phyloP scores from a whole-genome alignment of 2,329 filamentous ascomycete species.

The Thielaviopsis cerberus region DNA sequence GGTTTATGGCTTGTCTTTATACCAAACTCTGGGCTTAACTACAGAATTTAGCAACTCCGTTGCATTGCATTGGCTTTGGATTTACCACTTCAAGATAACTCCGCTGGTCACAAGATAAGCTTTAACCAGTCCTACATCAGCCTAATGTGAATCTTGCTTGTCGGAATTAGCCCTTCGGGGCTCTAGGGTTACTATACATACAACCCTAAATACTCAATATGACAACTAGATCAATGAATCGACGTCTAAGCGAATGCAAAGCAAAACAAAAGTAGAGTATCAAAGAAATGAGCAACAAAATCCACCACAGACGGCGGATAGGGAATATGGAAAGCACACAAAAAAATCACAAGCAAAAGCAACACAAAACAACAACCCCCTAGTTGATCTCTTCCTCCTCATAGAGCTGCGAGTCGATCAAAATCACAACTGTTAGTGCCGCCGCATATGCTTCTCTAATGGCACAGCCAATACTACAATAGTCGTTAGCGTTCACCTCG shows the following conservation, averaged over 20 bases:
- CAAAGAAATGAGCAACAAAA: neutral
- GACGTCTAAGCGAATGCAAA: neutral
- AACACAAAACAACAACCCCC: neutral
- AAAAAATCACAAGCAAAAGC: neutral
- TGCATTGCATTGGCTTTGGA: too few species aligned
- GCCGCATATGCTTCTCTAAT: slow-evolving; percentile 60
- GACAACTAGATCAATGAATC: neutral
- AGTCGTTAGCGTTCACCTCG: slow-evolving; percentile 12
- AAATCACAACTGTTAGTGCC: slow-evolving; percentile 51
- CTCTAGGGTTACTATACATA: neutral
- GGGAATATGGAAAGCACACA: neutral
- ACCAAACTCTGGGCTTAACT: too few species aligned
- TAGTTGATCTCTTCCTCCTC: slow-evolving; percentile 9
- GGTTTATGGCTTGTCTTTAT: too few species aligned
- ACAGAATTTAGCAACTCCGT: neutral
- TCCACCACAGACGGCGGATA: neutral
- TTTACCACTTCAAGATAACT: neutral
- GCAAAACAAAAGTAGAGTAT: neutral
- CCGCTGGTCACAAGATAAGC: neutral
- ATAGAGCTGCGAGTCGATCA: slow-evolving; percentile 33
- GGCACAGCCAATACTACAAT: slow-evolving; percentile 46
- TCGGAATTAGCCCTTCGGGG: neutral
- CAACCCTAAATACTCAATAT: neutral
- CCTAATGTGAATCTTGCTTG: neutral
- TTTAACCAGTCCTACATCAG: neutral